Percentiles rank a stretch among this genome's conserved stretches.
Conservation (phyloP, 768 basidiomycete genomes). For the Tricholoma sp. region DNA sequence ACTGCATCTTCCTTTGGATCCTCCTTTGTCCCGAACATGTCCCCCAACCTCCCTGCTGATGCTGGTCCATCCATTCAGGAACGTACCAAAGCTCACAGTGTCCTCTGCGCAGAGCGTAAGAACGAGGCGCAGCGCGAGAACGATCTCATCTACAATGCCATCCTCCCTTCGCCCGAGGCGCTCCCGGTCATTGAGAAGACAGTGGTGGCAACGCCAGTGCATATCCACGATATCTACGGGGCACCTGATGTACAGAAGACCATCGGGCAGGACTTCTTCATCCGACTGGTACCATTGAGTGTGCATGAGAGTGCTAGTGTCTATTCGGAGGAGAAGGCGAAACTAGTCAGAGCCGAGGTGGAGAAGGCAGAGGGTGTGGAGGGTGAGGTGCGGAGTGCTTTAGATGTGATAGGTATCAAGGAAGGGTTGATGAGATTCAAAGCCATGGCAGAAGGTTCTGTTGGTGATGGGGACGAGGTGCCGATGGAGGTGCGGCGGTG, state of each 20-base stretch:
- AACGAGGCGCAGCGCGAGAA: conserved; percentile 82
- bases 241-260: conserved; percentile 89
- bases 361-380: conserved; percentile 85
- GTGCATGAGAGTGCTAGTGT: conserved; percentile 95
- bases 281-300: conserved; percentile 81
- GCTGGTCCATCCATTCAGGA: conserved; percentile 75
- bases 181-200: conserved; percentile 82
- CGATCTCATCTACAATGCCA: conserved; percentile 95
- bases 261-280: conserved; percentile 90
- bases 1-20: conserved; percentile 64
- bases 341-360: conserved; percentile 79
- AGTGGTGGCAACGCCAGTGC: conserved; percentile 73
- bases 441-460: conserved; percentile 62
- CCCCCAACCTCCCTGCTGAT: conserved; percentile 84
- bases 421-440: conserved; percentile 63
- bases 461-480: conserved; percentile 60
- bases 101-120: conserved; percentile 71
- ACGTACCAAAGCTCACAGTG: conserved; percentile 77
- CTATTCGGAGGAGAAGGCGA: conserved; percentile 98
- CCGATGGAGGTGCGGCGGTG: conserved; percentile 67
- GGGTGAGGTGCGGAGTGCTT: conserved; percentile 66
- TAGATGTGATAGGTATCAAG: conserved; percentile 81
- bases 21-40: conserved; percentile 64
- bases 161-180: conserved; percentile 73
- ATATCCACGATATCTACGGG: conserved; percentile 92